phyloP scores from a whole-genome alignment of 805 yeast species.

The Sungouiella thailandica region DNA sequence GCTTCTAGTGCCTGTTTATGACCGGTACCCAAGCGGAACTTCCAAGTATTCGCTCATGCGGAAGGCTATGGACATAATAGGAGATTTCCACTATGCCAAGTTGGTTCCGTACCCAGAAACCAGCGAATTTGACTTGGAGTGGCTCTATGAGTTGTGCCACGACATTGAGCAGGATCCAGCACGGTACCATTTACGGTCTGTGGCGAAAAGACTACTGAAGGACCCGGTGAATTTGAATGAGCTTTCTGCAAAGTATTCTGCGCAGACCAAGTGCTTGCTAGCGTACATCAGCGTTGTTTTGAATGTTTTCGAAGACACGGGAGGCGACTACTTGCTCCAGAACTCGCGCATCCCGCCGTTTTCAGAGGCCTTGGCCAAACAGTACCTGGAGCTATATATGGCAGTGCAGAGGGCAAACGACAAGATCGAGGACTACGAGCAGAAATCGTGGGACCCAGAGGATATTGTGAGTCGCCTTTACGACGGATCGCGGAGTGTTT shows the following conservation, averaged over 20 bases:
- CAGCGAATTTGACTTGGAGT: constrained; percentile 19
- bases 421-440: constrained; percentile 27
- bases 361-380: constrained; percentile 19
- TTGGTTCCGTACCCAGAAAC: constrained; percentile 33
- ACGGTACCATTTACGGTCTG: constrained; percentile 42
- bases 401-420: constrained; percentile 17
- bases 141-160: constrained; percentile 38
- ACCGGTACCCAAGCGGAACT: constrained; percentile 50
- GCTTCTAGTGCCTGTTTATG: constrained; percentile 34
- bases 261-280: constrained; percentile 18
- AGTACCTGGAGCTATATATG: constrained; percentile 18
- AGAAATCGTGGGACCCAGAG: constrained; percentile 35
- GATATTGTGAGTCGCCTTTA: constrained; percentile 34
- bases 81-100: constrained; percentile 34
- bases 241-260: constrained; percentile 18
- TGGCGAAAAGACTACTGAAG: constrained; percentile 26
- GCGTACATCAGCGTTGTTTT: constrained; percentile 25
- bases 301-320: constrained; percentile 25
- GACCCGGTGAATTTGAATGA: constrained; percentile 34
- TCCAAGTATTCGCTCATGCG: constrained; percentile 42
- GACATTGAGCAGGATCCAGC: constrained; percentile 45
- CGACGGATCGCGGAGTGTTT: constrained; percentile 11
- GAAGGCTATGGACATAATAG: constrained; percentile 32
- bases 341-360: constrained; percentile 36
- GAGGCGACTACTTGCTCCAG: constrained; percentile 29